Base-by-base conservation (phyloP, 768 basidiomycete species). In the Tephrocybe sp. region DNA sequence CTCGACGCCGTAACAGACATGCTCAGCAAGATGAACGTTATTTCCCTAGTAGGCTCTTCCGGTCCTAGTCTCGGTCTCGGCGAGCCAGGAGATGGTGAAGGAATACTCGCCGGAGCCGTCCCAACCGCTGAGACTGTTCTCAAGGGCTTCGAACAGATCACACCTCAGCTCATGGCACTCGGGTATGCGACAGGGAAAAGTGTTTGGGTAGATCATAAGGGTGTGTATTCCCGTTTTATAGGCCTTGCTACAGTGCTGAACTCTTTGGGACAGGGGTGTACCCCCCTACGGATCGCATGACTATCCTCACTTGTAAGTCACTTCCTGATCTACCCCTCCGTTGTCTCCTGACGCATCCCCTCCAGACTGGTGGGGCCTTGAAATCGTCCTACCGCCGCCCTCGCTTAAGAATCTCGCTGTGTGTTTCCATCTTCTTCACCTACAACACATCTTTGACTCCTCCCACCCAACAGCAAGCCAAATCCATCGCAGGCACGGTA, bases 291-390 rank as follows among this genome's bases (percentile, higher is more conserved):
- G 90, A 92, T 61, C 74, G 90, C 41, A 78, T 92, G 63, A 89
- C 86, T 10, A 76, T 86, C 19, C 67, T 92, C 22, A 90, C 89
- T 12, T 92, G 89, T 91, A 63, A 62, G 86, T 67, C 7, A 25
- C 27, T 11, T 29, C 29, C 18, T 18, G 22, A 16, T 23, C 23
- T 21, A 9, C 23, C 42, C n/a, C 21, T 47, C 25, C 44, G 27
- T 44, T 18, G 10, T 51, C 34, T 13, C 40, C 40, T n/a, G n/a
- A 29, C 27, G 11, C 27, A 47, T 7, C 54, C 8, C 18, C 18
- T 38, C 4, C n/a, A 92, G 90, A 92, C 65, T 93, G 91, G 91
- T 94, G 91, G 91, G 91, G 91, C 12, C 70, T 90, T 11, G 91
- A 94, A 61, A 47, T 93, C 0, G 75, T 82, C 29, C 72, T 94